Percentiles rank a stretch among this genome's conserved stretches.
phyloP scores from a whole-genome alignment of 2,329 filamentous ascomycete genomes.

The Immersiporthe knoxdaviesiana region DNA sequence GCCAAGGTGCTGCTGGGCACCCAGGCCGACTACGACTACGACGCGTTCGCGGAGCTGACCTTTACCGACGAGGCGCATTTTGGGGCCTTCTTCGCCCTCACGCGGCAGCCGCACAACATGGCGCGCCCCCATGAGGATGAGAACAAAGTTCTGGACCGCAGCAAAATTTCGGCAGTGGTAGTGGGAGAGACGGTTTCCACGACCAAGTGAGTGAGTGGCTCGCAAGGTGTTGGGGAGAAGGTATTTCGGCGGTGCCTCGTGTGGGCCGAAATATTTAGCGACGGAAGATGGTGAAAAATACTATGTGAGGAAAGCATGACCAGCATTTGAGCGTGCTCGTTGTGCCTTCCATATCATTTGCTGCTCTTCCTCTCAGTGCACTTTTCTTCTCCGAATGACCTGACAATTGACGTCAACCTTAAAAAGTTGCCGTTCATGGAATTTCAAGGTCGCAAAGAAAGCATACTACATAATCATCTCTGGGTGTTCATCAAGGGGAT shows the following conservation, averaged over 20 bases:
- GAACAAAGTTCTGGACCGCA: constrained; percentile 25
- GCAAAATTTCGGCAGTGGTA: constrained; percentile 10
- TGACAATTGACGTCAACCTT: not conserved
- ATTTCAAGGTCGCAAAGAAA: not conserved
- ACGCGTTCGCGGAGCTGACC: constrained; percentile 33
- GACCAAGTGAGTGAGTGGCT: not conserved
- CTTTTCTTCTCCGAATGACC: not conserved
- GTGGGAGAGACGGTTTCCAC: constrained; percentile 4
- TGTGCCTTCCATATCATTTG: constrained; percentile 11
- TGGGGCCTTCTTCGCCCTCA: constrained; percentile 31
- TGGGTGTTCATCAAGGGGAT: not conserved
- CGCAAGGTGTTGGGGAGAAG: not conserved
- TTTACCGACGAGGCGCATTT: constrained; percentile 32
- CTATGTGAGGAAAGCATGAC: constrained; percentile 8
- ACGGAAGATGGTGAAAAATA: no score
- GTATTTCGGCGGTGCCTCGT: no score
- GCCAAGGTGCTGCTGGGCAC: constrained; percentile 30
- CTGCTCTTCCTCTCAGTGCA: not conserved
- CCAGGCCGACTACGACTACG: constrained; percentile 31
- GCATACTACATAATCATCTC: not conserved
- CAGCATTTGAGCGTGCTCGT: not conserved
- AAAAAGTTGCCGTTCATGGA: not conserved
- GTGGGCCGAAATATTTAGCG: no score
- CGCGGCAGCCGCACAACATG: constrained; percentile 32
- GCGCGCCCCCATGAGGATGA: constrained; percentile 30